phyloP scores from a whole-genome alignment of 495 filamentous ascomycete species.

The Aspergillus kassunensis region DNA sequence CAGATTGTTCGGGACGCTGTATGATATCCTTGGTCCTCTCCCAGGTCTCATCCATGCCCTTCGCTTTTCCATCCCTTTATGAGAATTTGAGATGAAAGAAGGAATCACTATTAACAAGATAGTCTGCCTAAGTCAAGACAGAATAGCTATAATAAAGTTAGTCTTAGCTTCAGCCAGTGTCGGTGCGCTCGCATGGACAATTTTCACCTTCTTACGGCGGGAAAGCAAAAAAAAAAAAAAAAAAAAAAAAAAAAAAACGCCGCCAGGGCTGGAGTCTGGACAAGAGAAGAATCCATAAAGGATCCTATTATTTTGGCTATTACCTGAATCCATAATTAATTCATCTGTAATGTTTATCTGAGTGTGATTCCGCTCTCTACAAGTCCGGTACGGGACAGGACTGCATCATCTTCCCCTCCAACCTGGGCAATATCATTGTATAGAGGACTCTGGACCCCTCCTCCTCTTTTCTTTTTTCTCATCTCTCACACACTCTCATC shows the following conservation, averaged over 20 bases:
- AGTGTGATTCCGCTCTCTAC: conserved; percentile 1
- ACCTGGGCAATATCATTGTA: neutral
- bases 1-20: neutral
- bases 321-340: conserved; percentile 10
- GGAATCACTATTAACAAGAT: too few species aligned
- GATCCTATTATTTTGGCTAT: conserved; percentile 9
- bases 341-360: conserved; percentile 1
- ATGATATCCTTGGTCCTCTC: too few species aligned
- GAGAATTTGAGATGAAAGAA: too few species aligned
- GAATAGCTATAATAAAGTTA: neutral
- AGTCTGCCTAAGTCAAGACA: neutral
- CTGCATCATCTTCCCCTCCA: conserved; percentile 1
- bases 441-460: conserved; percentile 1
- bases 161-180: neutral
- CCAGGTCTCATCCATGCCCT: too few species aligned
- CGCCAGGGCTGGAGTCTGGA: neutral
- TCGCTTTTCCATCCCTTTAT: too few species aligned
- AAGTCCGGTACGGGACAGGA: too few species aligned
- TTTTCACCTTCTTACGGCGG: conserved; percentile 21
- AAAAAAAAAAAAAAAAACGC: neutral
- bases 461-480: conserved; percentile 4
- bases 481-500: too few species aligned
- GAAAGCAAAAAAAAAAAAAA: conserved; percentile 14
- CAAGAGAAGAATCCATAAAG: conserved; percentile 7
- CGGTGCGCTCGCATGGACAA: conserved; percentile 7